Percentiles rank a stretch among this genome's conserved stretches.
Evolutionary conservation across 768 basidiomycete species (phyloP).

Genomic region (Leccinum variicolor): DNA sequence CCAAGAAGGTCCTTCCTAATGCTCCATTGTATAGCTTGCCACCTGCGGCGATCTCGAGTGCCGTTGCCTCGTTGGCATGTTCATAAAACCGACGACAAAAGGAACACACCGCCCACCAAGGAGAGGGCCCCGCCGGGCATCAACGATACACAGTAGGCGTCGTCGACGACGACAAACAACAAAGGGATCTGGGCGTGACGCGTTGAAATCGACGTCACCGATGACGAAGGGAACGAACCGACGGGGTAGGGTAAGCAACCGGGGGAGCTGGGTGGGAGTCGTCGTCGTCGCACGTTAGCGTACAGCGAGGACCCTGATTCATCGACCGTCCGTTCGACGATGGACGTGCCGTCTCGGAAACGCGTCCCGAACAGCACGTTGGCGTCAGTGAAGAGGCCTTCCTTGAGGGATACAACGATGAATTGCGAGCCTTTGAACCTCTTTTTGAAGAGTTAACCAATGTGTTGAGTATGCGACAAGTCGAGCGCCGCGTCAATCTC

Average conservation of each 20-base stretch:
- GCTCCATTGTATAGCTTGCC: conserved; percentile 82
- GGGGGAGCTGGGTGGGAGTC: too few relatives aligned
- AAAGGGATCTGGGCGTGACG: too few relatives aligned
- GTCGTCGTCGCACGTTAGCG: conserved; percentile 3
- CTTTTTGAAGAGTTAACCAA: conserved; percentile 95
- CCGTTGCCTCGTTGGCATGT: conserved; percentile 79
- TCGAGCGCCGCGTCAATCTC: conserved; percentile 98
- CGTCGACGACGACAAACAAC: too few relatives aligned
- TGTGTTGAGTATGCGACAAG: conserved; percentile 94
- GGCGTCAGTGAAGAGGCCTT: conserved; percentile 95
- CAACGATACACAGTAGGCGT: too few relatives aligned
- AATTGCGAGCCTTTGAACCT: conserved; percentile 98
- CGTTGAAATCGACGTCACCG: too few relatives aligned
- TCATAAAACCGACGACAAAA: conserved; percentile 17
- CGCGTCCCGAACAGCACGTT: conserved; percentile 92
- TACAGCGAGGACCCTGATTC: conserved; percentile 52
- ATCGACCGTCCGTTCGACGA: conserved; percentile 79
- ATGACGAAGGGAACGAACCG: too few relatives aligned
- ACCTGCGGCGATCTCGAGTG: conserved; percentile 90
- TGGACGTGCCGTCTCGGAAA: conserved; percentile 90
- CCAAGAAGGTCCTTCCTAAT: conserved; percentile 82
- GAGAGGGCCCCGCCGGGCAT: too few relatives aligned
- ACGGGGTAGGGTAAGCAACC: too few relatives aligned
- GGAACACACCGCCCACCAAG: too few relatives aligned
- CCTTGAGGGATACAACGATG: conserved; percentile 96